Base-by-base conservation (phyloP, 2,329 filamentous ascomycete genomes). In the Phialophora expanda region DNA sequence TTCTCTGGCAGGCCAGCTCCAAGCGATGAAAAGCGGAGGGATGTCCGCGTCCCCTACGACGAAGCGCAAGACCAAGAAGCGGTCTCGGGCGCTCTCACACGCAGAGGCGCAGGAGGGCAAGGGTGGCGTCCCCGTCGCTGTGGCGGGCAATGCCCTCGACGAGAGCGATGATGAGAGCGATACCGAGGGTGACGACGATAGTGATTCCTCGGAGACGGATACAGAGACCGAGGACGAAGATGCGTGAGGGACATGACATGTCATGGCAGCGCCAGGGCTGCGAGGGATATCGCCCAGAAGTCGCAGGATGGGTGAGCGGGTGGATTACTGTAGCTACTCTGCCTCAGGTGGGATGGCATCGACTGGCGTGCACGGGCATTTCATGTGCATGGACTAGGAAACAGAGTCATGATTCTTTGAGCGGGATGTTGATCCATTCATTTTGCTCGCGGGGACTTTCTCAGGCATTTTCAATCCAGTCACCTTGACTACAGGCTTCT, bases 1-100 rank as follows among this genome's bases (percentile, higher is more conserved):
- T 79, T 93, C 92, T 1, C 84, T 97, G 71, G 93, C 93, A 56
- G 93, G 93, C 67, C 92, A 96, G 79, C 95, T 97, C 91, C 89
- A 89, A 69, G 90, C 90, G 12, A 86, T 96, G 67, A 96, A 95
- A 82, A 89, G 89, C 12, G 75, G 80, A 38, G 82, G 85, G 44
- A 78, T 85, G 11, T 75, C 80, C 38, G 81, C 85, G 46, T 79
- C 85, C 7, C 75, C 80, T 32, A 75, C 81, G 46, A 79, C 82
- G 81, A 85, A 86, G 73, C 86, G 84, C 76, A 83, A 83, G 76
- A 85, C 82, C 75, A 81, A 79, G 72, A 76, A 78, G 28, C 24
- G 28, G 12, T 0, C 53, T n/a, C 38, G 38, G 14, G 17, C 38
- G 5, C 17, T 44, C 5, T 44, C 26, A 2, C 24, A 55, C 5